Evolutionary conservation across 768 basidiomycete species (phyloP), one percentile per base, ranked within the genome.

Genomic region (Naganishia vishniacii): DNA sequence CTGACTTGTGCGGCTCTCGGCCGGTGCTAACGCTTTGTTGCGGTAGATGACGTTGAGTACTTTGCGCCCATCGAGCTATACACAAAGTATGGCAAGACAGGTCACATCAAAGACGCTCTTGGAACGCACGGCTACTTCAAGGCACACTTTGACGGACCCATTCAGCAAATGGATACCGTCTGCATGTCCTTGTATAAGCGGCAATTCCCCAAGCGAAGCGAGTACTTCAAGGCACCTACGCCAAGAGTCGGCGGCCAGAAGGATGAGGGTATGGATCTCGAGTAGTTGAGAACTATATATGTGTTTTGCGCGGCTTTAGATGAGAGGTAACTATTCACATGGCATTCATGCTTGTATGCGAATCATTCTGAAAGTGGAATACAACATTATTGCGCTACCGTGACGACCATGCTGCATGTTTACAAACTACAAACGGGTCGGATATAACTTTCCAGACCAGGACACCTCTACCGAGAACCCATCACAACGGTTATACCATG

Each of bases 41-140:
- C 44, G 61, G 18, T 72, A 84, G 90, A 91, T 48, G 94, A 98
- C 74, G 83, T 97, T 51, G 81, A 84, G 44, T 98, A 93, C 78
- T 97, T 88, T 82, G 88, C 90, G 75, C 91, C 92, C 1, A 85
- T 98, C 65, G 90, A 94, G 73, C 80, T 97, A 62, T 83, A 91
- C 75, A 98, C 92, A 3, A 99, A 97, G 78, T 83, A 87, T 65
- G 93, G 94, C 11, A 83, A 90, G 23, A 82, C 82, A 26, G 95
- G 94, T 1, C 92, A 99, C 77, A 89, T 78, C 67, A 70, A 71
- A 20, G 93, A 92, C 78, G 87, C 90, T 9, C 85, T 99, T 18
- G 94, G 94, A 48, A 98, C 92, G 31, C 94, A 99, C 73, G 95
- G 94, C 31, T 91, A 97, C 79, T 91, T 92, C 83, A 98, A 98